phyloP scores from a whole-genome alignment of 768 basidiomycete species.

The Pleurotus eryngii region DNA sequence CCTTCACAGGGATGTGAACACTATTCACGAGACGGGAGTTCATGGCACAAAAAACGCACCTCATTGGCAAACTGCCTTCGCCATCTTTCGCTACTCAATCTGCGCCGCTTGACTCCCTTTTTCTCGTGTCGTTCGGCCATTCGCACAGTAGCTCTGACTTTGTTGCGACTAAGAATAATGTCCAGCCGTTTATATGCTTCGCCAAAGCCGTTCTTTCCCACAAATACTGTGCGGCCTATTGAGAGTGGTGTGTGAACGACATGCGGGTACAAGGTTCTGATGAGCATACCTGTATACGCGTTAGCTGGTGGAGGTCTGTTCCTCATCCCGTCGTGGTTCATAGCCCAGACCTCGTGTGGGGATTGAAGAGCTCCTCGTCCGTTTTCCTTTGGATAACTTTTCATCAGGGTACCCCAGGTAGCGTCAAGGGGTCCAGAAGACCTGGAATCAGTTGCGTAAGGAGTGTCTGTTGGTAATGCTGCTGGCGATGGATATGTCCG shows the following conservation, averaged over 20 bases:
- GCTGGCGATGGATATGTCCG: not conserved
- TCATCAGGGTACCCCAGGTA: not conserved
- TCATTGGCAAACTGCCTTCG: slow-evolving; percentile 76
- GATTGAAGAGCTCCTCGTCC: slow-evolving; percentile 5
- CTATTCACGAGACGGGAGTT: slow-evolving; percentile 7
- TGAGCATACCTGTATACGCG: slow-evolving; percentile 52
- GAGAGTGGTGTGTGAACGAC: not conserved
- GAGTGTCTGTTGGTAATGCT: not conserved
- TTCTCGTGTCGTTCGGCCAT: slow-evolving; percentile 70
- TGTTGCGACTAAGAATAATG: slow-evolving; percentile 50
- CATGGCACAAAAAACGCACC: slow-evolving; percentile 36
- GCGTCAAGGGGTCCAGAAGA: slow-evolving; percentile 5
- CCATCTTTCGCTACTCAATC: slow-evolving; percentile 76
- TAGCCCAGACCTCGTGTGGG: slow-evolving; percentile 41
- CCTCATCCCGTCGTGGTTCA: slow-evolving; percentile 19
- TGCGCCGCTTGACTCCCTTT: slow-evolving; percentile 74
- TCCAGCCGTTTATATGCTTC: slow-evolving; percentile 49
- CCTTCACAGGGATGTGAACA: slow-evolving; percentile 39
- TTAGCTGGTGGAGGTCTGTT: slow-evolving; percentile 34
- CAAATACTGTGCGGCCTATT: slow-evolving; percentile 60
- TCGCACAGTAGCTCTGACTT: slow-evolving; percentile 47
- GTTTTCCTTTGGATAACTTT: not conserved
- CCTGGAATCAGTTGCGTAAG: not conserved
- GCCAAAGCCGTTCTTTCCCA: slow-evolving; percentile 40
- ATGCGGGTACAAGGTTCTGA: slow-evolving; percentile 1